Conservation (phyloP, 2,329 filamentous ascomycete species). For the Nigrograna mackinnonii region DNA sequence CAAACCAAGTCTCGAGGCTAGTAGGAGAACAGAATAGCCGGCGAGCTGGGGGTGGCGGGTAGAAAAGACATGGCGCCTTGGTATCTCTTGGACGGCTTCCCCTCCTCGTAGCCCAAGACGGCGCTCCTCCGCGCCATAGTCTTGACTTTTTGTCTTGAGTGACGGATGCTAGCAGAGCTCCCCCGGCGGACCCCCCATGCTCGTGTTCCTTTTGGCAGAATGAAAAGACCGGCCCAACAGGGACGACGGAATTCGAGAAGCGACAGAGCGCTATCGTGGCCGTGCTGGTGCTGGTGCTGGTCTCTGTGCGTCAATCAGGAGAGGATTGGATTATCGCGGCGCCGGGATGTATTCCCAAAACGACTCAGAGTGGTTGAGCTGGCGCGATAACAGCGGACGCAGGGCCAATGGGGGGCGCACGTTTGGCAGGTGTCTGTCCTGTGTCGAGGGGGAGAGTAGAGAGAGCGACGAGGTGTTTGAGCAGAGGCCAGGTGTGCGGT, state of each 20-base stretch:
- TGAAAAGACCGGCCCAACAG: slow-evolving; percentile 5
- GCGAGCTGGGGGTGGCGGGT: slow-evolving; percentile 4
- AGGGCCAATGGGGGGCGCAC: slow-evolving; percentile 8
- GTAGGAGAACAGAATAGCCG: neutral
- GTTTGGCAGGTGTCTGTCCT: slow-evolving; percentile 2
- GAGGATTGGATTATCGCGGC: no score
- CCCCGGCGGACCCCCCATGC: slow-evolving; percentile 2
- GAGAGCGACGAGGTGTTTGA: neutral
- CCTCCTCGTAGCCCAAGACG: slow-evolving; percentile 5
- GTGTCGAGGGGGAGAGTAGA: neutral
- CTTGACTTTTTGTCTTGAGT: slow-evolving; percentile 9
- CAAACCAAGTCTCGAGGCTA: no score
- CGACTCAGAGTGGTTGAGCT: no score
- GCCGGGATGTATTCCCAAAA: no score
- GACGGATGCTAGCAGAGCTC: slow-evolving; percentile 1
- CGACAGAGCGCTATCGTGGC: neutral
- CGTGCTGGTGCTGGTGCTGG: no score
- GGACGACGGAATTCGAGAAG: slow-evolving; percentile 6
- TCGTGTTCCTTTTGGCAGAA: slow-evolving; percentile 9
- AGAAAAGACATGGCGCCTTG: slow-evolving; percentile 8
- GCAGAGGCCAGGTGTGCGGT: slow-evolving; percentile 3
- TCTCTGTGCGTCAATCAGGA: no score
- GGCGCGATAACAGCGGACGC: slow-evolving; percentile 7
- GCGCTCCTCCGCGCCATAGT: slow-evolving; percentile 2
- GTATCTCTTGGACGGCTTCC: slow-evolving; percentile 6